These are phyloP conservation scores for Oryza meridionalis DNA, from an alignment of 176 grass and related monocot species.

Conservation along the genomic window DNA sequence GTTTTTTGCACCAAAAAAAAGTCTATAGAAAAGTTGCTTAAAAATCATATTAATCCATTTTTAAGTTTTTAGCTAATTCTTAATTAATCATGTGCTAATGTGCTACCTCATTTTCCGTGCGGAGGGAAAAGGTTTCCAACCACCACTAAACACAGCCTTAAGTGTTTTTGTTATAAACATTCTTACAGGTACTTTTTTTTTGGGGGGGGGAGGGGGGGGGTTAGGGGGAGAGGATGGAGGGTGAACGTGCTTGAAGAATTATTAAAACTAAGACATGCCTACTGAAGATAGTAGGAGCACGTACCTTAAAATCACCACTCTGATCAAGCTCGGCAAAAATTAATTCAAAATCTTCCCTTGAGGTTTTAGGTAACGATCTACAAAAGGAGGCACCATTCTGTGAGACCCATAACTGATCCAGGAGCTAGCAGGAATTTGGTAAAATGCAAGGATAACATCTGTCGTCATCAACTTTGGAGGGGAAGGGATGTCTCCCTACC, in stretches of 20 bases:
- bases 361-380: slow-evolving; percentile 93
- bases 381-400: slow-evolving; percentile 42
- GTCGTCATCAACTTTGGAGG: background rate
- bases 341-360: slow-evolving; percentile 95
- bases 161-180: background rate
- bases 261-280: slow-evolving; percentile 7
- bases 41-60: too few species aligned
- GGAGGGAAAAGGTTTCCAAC: too few species aligned
- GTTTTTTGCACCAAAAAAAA: too few species aligned
- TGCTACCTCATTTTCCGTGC: too few species aligned
- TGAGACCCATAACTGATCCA: slow-evolving; percentile 28
- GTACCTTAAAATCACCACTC: slow-evolving; percentile 99
- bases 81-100: too few species aligned
- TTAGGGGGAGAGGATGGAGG: too few species aligned
- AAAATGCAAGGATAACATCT: slow-evolving; percentile 8
- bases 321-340: slow-evolving; percentile 90
- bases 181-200: too few species aligned
- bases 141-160: background rate
- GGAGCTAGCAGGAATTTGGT: slow-evolving; percentile 30
- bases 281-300: slow-evolving; percentile 8
- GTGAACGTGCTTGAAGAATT: background rate
- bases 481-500: background rate
- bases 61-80: too few species aligned
- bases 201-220: too few species aligned
- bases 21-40: too few species aligned